Conservation (phyloP, 2,329 filamentous ascomycete species). For the Trichoderma sp. region DNA sequence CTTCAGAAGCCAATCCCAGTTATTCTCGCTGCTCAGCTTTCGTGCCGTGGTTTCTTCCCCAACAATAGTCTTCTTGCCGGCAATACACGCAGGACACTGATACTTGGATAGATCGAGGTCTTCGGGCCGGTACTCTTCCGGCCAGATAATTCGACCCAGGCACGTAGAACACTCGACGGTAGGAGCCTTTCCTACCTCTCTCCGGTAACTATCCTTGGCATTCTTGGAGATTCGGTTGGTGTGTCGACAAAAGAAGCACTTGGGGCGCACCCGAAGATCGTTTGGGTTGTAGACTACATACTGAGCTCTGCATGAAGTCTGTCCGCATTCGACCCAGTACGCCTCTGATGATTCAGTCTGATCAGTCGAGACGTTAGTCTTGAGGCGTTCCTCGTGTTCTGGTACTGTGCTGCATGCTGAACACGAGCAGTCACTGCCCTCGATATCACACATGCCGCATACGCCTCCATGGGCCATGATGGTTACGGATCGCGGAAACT, state of each 20-base stretch:
- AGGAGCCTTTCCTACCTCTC: slow-evolving; percentile 33
- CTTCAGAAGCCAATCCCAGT: slow-evolving; percentile 45
- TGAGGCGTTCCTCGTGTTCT: slow-evolving; percentile 29
- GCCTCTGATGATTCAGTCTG: slow-evolving; percentile 36
- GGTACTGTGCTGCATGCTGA: slow-evolving; percentile 24
- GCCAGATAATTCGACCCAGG: slow-evolving; percentile 50
- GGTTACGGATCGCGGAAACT: slow-evolving; percentile 51
- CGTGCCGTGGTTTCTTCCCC: slow-evolving; percentile 40
- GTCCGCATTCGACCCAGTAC: slow-evolving; percentile 51
- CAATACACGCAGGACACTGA: slow-evolving; percentile 44
- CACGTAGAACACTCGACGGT: slow-evolving; percentile 49
- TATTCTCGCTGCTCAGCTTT: slow-evolving; percentile 44
- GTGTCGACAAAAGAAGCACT: slow-evolving; percentile 51
- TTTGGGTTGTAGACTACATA: slow-evolving; percentile 51
- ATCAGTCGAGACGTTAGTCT: slow-evolving; percentile 34
- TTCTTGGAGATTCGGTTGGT: slow-evolving; percentile 5
- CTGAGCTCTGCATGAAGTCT: slow-evolving; percentile 46
- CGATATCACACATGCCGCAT: slow-evolving; percentile 45
- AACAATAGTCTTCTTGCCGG: slow-evolving; percentile 39
- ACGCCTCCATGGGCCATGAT: slow-evolving; percentile 44
- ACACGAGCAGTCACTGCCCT: slow-evolving; percentile 27
- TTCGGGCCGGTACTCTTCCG: slow-evolving; percentile 43
- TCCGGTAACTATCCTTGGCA: not conserved
- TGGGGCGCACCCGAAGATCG: slow-evolving; percentile 45
- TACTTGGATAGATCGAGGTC: slow-evolving; percentile 37